Conservation (phyloP, 164 flowering plant genomes). For the Pachysandra terminalis region DNA sequence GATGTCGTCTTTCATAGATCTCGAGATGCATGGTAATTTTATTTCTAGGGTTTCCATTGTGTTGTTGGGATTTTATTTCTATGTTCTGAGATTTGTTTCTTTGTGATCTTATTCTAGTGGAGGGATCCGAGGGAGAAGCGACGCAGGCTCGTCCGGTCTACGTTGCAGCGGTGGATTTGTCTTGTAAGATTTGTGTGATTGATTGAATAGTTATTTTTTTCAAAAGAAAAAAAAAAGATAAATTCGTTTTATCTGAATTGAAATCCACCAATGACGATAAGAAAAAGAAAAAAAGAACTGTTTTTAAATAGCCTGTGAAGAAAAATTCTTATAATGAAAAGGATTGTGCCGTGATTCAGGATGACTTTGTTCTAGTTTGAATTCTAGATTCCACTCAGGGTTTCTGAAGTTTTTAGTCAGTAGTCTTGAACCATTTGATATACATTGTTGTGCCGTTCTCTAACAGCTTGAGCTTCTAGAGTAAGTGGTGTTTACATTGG, state of each 20-base stretch:
- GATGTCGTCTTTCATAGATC: conserved; percentile 90
- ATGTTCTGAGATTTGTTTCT: conserved; percentile 3
- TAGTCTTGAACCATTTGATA: too few species aligned
- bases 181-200: conserved; percentile 53
- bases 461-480: too few species aligned
- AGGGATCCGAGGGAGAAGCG: conserved; percentile 57
- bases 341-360: background rate
- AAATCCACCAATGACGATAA: too few species aligned
- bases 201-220: too few species aligned
- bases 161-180: conserved; percentile 90
- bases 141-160: conserved; percentile 85
- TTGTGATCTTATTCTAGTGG: conserved; percentile 33
- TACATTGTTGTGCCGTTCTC: too few species aligned
- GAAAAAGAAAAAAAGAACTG: too few species aligned
- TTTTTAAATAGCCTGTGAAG: too few species aligned
- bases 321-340: background rate
- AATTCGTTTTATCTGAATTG: too few species aligned
- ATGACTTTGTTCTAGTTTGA: background rate
- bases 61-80: background rate
- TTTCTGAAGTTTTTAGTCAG: too few species aligned
- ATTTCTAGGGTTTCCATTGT: background rate
- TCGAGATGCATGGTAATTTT: conserved; percentile 68
- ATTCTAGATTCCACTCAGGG: background rate
- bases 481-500: too few species aligned
- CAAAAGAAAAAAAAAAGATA: too few species aligned